Conservation (phyloP, 2,329 filamentous ascomycete species). For the Monilinia vaccinii-corymbosi region DNA sequence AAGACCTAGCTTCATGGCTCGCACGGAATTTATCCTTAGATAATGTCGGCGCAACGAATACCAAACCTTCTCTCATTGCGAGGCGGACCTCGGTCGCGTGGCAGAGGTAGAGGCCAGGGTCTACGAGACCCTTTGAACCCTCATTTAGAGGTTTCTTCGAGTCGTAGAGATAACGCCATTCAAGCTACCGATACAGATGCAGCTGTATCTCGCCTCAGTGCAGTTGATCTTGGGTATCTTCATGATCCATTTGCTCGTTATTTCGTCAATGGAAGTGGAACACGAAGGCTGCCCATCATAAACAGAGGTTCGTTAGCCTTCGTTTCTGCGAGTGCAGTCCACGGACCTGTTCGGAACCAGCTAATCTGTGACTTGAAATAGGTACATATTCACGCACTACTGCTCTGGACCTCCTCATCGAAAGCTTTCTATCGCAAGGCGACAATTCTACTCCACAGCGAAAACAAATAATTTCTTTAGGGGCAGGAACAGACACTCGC, state of each 20-base stretch:
- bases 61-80: constrained; percentile 63
- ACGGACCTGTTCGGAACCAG: neutral
- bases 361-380: constrained; percentile 29
- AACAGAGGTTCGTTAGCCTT: constrained; percentile 61
- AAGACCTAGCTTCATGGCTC: neutral
- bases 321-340: constrained; percentile 7
- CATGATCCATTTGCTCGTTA: constrained; percentile 67
- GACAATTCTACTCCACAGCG: constrained; percentile 15
- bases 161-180: constrained; percentile 57
- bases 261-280: constrained; percentile 51
- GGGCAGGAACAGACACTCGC: constrained; percentile 88
- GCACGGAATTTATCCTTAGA: neutral
- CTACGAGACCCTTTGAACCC: constrained; percentile 23
- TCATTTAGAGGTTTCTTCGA: neutral
- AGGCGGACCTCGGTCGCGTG: constrained; percentile 33
- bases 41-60: constrained; percentile 65
- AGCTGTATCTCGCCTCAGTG: constrained; percentile 78
- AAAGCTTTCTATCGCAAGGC: constrained; percentile 50
- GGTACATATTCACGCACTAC: constrained; percentile 88
- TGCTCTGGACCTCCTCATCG: constrained; percentile 70
- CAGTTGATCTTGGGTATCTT: constrained; percentile 77
- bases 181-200: constrained; percentile 91
- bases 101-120: constrained; percentile 36
- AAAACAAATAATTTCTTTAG: constrained; percentile 82
- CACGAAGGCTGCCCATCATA: constrained; percentile 77